A percentile compares a stretch with the other conserved stretches of the same genome.
Conservation (phyloP, 2,329 filamentous ascomycete genomes). For the Pyrenochaeta sp. region DNA sequence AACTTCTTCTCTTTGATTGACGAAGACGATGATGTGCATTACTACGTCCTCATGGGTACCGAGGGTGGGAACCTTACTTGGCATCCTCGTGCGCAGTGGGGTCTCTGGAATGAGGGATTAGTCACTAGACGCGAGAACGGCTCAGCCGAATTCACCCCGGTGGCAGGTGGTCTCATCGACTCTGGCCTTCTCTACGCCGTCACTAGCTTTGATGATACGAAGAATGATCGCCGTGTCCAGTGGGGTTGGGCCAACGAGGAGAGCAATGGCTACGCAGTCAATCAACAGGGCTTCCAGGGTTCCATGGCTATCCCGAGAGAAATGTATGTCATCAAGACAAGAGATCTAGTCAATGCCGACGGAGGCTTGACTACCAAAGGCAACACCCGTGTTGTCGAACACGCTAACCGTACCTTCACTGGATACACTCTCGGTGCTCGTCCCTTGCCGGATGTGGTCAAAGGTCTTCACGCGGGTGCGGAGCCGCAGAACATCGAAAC, state of each 20-base stretch:
- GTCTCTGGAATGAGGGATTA: constrained; percentile 57
- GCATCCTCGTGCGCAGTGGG: constrained; percentile 52
- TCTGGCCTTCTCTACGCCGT: constrained; percentile 57
- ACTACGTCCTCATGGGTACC: constrained; percentile 54
- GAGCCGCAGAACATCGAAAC: constrained; percentile 33
- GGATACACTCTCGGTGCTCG: constrained; percentile 56
- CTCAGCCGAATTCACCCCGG: constrained; percentile 54
- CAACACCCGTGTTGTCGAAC: constrained; percentile 46
- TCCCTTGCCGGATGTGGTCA: constrained; percentile 56
- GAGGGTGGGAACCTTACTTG: constrained; percentile 57
- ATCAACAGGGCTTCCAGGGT: constrained; percentile 57
- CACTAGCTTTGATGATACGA: constrained; percentile 58
- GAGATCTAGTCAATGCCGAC: constrained; percentile 48
- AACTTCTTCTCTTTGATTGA: constrained; percentile 58
- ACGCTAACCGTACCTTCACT: constrained; percentile 51
- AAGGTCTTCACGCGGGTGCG: constrained; percentile 44
- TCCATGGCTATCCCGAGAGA: constrained; percentile 55
- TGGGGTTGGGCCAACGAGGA: constrained; percentile 59
- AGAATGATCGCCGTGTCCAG: constrained; percentile 58
- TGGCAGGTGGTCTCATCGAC: constrained; percentile 55
- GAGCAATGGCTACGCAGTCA: constrained; percentile 51
- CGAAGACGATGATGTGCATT: constrained; percentile 54
- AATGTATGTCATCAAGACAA: constrained; percentile 57
- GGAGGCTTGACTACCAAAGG: constrained; percentile 45
- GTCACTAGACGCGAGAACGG: constrained; percentile 54